Evolutionary conservation across 2,329 filamentous ascomycete genomes (phyloP).

Genomic region (Akanthomyces muscarius): DNA sequence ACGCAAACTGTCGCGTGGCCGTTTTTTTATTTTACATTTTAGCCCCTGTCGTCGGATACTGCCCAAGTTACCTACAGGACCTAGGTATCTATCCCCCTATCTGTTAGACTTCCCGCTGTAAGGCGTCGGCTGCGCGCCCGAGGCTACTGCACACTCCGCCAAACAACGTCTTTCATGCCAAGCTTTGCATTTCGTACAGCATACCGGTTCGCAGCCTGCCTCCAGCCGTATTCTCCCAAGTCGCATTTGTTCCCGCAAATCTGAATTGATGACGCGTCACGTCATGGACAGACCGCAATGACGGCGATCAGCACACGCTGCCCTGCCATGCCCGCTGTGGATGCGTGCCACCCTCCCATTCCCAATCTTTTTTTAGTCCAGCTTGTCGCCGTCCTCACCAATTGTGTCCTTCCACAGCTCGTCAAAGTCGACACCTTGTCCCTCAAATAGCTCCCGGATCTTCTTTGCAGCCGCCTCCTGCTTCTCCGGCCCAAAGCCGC

Average conservation of each 20-base stretch:
- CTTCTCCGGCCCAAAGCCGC: conserved; percentile 70
- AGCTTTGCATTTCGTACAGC: neutral
- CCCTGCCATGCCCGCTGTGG: neutral
- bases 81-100: neutral
- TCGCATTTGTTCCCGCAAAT: neutral
- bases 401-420: conserved; percentile 68
- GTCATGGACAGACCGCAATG: neutral
- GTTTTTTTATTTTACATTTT: neutral
- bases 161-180: neutral
- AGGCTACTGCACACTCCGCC: neutral
- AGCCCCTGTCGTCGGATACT: neutral
- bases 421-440: conserved; percentile 77
- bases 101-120: neutral
- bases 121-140: neutral
- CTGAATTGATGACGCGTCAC: neutral
- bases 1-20: neutral
- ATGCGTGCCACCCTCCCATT: neutral
- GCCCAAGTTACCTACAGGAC: neutral
- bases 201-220: neutral
- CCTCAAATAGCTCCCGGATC: conserved; percentile 70
- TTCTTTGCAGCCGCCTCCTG: conserved; percentile 69
- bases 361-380: neutral
- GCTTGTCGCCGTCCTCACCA: conserved; percentile 27
- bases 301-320: neutral
- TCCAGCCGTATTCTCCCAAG: neutral